phyloP scores from a whole-genome alignment of 2,329 filamentous ascomycete genomes.

The Diaporthe eres region DNA sequence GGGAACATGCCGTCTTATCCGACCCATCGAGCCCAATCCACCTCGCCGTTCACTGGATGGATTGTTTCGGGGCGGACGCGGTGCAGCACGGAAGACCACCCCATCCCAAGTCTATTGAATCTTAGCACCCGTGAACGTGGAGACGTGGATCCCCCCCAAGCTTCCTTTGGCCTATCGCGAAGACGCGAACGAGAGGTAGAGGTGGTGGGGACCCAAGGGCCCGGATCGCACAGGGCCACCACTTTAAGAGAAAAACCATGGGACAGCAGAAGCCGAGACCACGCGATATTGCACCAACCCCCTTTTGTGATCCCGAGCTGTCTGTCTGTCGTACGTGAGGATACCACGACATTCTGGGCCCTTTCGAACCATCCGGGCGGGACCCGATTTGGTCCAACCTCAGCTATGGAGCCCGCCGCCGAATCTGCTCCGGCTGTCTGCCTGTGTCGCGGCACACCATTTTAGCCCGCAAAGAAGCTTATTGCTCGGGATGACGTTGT shows the following conservation, averaged over 20 bases:
- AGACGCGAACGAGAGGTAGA: not conserved
- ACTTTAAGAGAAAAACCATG: not conserved
- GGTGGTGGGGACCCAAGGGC: slow-evolving; percentile 3
- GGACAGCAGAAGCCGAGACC: slow-evolving; percentile 8
- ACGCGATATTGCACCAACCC: slow-evolving; percentile 10
- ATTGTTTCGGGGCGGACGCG: not conserved
- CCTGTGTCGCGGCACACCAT: slow-evolving; percentile 24
- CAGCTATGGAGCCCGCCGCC: not conserved
- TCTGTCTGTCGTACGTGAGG: not conserved
- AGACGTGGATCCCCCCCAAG: not conserved
- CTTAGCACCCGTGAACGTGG: slow-evolving; percentile 24
- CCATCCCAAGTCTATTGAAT: slow-evolving; percentile 26
- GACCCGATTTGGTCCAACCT: slow-evolving; percentile 3
- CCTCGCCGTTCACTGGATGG: not conserved
- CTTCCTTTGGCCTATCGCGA: slow-evolving; percentile 1
- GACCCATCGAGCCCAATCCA: not conserved
- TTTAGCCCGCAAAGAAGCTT: slow-evolving; percentile 26
- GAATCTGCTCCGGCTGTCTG: slow-evolving; percentile 14
- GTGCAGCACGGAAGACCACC: not conserved
- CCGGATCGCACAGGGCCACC: slow-evolving; percentile 13
- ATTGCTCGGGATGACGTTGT: slow-evolving; percentile 32
- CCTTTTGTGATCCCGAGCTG: slow-evolving; percentile 6
- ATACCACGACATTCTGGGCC: slow-evolving; percentile 12
- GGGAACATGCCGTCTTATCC: slow-evolving; percentile 27
- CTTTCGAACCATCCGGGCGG: not conserved